Evolutionary conservation across 106 monocot genomes (phyloP).

Genomic region (Dactylorhiza incarnata): DNA sequence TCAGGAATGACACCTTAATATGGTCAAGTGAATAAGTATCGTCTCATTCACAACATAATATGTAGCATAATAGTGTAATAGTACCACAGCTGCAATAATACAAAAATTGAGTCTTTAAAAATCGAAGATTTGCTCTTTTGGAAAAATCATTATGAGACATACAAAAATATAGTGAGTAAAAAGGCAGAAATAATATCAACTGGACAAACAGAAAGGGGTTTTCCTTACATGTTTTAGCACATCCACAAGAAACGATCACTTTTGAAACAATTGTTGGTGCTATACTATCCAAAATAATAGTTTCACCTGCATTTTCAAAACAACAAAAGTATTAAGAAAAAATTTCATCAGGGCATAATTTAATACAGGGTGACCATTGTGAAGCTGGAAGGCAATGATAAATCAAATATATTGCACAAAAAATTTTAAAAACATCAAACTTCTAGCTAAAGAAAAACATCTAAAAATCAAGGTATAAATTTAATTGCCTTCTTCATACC

Average conservation of each 20-base stretch:
- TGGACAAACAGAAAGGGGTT: neutral
- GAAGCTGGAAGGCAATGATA: neutral
- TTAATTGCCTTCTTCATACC: neutral
- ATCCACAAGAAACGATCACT: slow-evolving; percentile 55
- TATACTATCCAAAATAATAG: slow-evolving; percentile 59
- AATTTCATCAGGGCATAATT: neutral
- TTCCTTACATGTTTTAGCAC: slow-evolving; percentile 76
- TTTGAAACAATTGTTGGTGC: slow-evolving; percentile 74
- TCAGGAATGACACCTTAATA: slow-evolving; percentile 1
- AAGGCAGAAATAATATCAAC: neutral
- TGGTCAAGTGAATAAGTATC: slow-evolving; percentile 1
- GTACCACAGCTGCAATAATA: neutral
- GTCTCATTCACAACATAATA: slow-evolving; percentile 4
- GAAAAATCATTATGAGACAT: neutral
- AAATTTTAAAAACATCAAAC: neutral
- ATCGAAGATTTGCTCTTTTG: neutral
- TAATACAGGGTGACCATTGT: neutral
- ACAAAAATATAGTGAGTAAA: neutral
- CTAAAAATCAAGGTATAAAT: neutral
- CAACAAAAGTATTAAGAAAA: neutral
- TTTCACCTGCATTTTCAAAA: slow-evolving; percentile 62
- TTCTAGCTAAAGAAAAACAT: neutral
- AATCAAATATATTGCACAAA: neutral
- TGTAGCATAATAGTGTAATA: neutral
- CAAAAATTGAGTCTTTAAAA: neutral